phyloP scores from a whole-genome alignment of 1,284 basidiomycete species.

The Ganoderma multipileum region DNA sequence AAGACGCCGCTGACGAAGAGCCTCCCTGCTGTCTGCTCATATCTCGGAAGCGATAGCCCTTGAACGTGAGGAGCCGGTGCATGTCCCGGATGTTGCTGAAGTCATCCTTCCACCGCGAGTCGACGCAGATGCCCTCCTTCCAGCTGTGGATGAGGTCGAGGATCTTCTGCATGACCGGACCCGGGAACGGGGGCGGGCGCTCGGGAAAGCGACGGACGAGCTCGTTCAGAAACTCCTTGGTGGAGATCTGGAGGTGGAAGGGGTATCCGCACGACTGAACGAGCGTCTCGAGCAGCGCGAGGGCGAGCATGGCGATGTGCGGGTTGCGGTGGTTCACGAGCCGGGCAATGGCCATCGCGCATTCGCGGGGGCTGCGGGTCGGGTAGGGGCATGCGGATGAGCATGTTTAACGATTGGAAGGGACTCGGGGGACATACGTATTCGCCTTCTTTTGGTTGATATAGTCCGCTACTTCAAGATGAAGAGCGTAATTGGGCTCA shows the following conservation, averaged over 20 bases:
- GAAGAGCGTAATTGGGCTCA: conserved; percentile 91
- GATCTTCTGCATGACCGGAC: conserved; percentile 94
- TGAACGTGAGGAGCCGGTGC: conserved; percentile 95
- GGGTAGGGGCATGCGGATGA: conserved; percentile 13
- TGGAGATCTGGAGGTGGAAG: conserved; percentile 96
- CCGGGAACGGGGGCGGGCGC: conserved; percentile 93
- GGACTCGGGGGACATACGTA: conserved; percentile 63
- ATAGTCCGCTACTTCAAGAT: conserved; percentile 93
- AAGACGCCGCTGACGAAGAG: conserved; percentile 41
- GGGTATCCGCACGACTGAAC: conserved; percentile 97
- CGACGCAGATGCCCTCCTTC: conserved; percentile 93
- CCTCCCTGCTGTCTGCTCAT: conserved; percentile 50
- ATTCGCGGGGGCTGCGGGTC: conserved; percentile 79
- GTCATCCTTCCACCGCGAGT: conserved; percentile 96
- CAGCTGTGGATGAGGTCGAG: conserved; percentile 94
- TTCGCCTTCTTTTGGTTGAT: conserved; percentile 98
- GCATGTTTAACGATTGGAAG: conserved; percentile 4
- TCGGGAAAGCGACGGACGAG: conserved; percentile 98
- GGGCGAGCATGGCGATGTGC: conserved; percentile 85
- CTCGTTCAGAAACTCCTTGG: conserved; percentile 99
- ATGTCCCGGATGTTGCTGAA: conserved; percentile 98
- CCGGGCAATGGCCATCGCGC: conserved; percentile 83
- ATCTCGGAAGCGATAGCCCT: conserved; percentile 93
- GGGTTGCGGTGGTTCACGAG: conserved; percentile 91
- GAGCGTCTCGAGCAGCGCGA: conserved; percentile 90